Percentiles rank a stretch among this genome's conserved stretches.
These are phyloP conservation scores for Hyaloscypha variabilis DNA, from an alignment of 495 filamentous ascomycete genomes.

Conservation along the genomic window DNA sequence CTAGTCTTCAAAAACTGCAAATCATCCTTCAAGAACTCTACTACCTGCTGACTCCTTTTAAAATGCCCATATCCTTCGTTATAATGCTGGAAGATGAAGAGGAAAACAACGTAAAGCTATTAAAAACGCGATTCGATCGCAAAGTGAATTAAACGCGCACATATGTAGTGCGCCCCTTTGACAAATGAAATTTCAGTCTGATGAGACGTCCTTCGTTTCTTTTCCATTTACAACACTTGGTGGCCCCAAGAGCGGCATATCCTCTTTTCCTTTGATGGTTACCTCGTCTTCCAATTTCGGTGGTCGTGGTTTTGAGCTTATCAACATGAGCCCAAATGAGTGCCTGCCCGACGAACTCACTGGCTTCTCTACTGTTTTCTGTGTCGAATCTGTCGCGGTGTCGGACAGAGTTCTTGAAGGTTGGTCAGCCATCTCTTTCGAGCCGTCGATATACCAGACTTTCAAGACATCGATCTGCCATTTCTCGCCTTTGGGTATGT, in stretches of 20 bases:
- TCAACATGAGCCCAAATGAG: not conserved
- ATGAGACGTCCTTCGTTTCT: not conserved
- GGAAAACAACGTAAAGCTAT: not conserved
- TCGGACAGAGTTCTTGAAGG: not conserved
- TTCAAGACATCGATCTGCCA: constrained; percentile 10
- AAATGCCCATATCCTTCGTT: not conserved
- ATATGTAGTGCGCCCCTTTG: too few species aligned
- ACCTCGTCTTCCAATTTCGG: not conserved
- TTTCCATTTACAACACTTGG: not conserved
- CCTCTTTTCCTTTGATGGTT: not conserved
- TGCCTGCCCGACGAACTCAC: not conserved
- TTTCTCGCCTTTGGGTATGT: not conserved
- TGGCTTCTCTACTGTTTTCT: not conserved
- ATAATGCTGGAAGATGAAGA: not conserved
- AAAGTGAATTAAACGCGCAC: not conserved
- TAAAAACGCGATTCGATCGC: not conserved
- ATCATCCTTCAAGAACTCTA: not conserved
- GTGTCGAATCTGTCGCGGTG: not conserved
- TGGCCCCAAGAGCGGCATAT: not conserved
- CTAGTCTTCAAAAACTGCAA: not conserved
- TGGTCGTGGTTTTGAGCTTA: not conserved
- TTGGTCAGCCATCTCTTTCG: not conserved
- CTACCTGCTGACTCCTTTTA: not conserved
- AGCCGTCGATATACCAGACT: constrained; percentile 14
- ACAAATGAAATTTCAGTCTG: not conserved